A percentile compares a stretch with the other conserved stretches of the same genome.
Conservation (phyloP, 2,329 filamentous ascomycete species). For the Kalaharituber pfeilii region DNA sequence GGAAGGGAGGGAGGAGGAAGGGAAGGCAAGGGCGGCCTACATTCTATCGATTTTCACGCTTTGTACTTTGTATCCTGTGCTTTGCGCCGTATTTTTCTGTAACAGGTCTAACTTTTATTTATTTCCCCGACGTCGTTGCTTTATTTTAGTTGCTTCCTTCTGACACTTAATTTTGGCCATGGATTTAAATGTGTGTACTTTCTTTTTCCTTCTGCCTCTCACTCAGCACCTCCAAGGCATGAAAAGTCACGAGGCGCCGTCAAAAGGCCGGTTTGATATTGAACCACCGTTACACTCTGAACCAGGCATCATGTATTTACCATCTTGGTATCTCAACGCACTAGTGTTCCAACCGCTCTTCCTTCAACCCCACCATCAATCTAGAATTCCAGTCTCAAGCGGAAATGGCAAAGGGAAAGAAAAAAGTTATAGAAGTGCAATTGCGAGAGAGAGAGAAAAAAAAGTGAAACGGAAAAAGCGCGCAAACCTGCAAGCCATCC, state of each 20-base stretch:
- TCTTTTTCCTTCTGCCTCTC: neutral
- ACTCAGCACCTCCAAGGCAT: neutral
- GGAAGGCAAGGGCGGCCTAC: too few relatives aligned
- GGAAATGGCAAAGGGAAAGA: neutral
- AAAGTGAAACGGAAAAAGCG: neutral
- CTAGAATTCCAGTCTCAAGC: too few relatives aligned
- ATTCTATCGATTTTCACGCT: too few relatives aligned
- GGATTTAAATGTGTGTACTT: too few relatives aligned
- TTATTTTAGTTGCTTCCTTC: too few relatives aligned
- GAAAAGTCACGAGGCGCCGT: neutral
- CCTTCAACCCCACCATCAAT: neutral
- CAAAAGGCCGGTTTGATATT: neutral
- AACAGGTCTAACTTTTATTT: too few relatives aligned
- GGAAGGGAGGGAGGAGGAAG: too few relatives aligned
- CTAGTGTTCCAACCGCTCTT: neutral
- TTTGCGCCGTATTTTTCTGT: too few relatives aligned
- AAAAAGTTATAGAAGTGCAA: neutral
- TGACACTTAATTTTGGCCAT: neutral
- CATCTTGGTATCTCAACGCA: too few relatives aligned
- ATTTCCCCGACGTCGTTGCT: too few relatives aligned
- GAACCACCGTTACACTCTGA: neutral
- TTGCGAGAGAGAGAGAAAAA: neutral
- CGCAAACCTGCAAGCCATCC: constrained; percentile 1
- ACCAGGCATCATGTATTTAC: too few relatives aligned
- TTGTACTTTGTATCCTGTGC: too few relatives aligned